A percentile compares a stretch with the other conserved stretches of the same genome.
phyloP scores from a whole-genome alignment of 75 land plant species.

The Pseudotsuga menziesii region DNA sequence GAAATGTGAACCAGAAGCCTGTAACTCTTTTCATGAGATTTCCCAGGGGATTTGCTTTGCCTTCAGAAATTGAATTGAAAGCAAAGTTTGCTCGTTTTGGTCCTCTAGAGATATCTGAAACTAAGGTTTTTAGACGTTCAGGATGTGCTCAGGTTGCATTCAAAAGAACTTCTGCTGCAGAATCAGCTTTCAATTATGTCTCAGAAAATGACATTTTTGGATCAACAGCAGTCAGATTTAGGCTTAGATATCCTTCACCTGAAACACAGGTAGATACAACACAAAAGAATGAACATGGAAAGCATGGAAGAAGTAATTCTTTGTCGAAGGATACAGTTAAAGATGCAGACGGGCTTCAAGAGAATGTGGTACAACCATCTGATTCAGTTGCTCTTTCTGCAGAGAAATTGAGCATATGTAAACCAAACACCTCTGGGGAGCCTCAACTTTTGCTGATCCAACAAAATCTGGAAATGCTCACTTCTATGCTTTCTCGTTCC shows the following conservation, averaged over 20 bases:
- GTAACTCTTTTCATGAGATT: conserved; percentile 14
- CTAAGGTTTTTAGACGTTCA: conserved; percentile 11
- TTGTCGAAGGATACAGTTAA: neutral
- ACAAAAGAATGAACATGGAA: conserved; percentile 3
- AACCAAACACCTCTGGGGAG: conserved; percentile 7
- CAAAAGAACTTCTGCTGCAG: conserved; percentile 15
- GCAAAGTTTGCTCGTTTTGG: conserved; percentile 17
- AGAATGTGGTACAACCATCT: conserved; percentile 3
- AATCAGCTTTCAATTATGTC: conserved; percentile 16
- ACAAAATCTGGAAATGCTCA: conserved; percentile 15
- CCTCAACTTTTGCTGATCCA: conserved; percentile 9
- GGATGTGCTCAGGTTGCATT: conserved; percentile 23
- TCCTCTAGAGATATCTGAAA: conserved; percentile 13
- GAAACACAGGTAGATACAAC: neutral
- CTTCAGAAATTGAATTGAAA: conserved; percentile 16
- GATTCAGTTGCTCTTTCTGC: neutral
- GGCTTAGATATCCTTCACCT: conserved; percentile 3
- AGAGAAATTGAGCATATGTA: conserved; percentile 1
- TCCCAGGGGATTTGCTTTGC: conserved; percentile 14
- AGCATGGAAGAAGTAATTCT: neutral
- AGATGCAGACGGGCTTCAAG: conserved; percentile 1
- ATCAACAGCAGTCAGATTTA: conserved; percentile 6
- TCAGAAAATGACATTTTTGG: conserved; percentile 13
- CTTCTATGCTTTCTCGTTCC: conserved; percentile 13
- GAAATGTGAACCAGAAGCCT: neutral